Percentiles rank a stretch among this genome's conserved stretches.
Evolutionary conservation across 176 grass and related monocot genomes (phyloP).

Genomic region (Canna indica): DNA sequence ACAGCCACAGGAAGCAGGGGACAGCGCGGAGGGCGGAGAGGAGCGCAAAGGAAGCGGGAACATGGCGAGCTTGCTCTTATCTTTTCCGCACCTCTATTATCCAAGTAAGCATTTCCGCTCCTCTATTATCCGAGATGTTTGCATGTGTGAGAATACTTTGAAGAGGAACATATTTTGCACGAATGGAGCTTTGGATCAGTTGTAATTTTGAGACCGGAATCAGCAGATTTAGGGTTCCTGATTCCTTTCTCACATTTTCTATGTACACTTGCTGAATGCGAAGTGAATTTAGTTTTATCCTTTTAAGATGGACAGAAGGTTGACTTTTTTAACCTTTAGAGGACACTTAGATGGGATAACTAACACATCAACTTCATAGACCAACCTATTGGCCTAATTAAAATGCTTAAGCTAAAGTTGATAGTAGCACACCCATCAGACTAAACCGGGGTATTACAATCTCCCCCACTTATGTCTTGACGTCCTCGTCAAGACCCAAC

Average conservation of each 20-base stretch:
- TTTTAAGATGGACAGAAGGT: background rate
- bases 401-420: too few relatives aligned
- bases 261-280: background rate
- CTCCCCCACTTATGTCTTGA: too few relatives aligned
- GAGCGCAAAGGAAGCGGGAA: background rate
- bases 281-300: background rate
- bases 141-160: background rate
- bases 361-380: too few relatives aligned
- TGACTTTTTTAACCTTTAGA: background rate
- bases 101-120: background rate
- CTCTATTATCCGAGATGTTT: background rate
- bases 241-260: background rate
- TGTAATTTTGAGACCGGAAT: background rate
- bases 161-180: background rate
- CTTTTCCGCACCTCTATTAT: background rate
- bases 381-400: too few relatives aligned
- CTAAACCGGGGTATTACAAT: too few relatives aligned
- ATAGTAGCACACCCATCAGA: too few relatives aligned
- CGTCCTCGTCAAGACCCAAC: too few relatives aligned
- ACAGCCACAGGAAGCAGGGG: background rate
- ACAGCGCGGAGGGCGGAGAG: background rate
- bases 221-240: background rate
- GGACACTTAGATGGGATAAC: too few relatives aligned
- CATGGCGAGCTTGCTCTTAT: slow-evolving; percentile 12
- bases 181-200: background rate